Conservation (phyloP, 768 basidiomycete species). For the Pleurotus giganteus region DNA sequence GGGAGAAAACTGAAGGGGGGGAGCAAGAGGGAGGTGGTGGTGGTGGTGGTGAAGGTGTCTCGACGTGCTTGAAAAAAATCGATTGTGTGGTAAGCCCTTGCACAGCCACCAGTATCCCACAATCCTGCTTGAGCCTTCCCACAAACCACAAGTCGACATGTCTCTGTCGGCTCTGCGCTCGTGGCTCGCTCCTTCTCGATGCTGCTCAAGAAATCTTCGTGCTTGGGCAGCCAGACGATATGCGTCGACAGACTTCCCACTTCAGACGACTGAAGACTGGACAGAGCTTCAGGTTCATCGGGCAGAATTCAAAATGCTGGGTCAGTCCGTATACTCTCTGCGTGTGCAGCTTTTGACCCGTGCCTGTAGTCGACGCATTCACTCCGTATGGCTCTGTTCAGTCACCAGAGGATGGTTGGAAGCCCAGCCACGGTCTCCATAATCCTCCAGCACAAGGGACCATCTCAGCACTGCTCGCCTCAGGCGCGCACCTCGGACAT, state of each 20-base stretch:
- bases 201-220: conserved; percentile 22
- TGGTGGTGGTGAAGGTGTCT: conserved; percentile 32
- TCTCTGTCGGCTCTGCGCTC: conserved; percentile 26
- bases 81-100: conserved; percentile 53
- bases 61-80: conserved; percentile 41
- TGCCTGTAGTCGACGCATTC: conserved; percentile 54
- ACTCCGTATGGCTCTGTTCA: conserved; percentile 77
- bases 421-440: conserved; percentile 69
- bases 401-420: conserved; percentile 63
- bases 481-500: conserved; percentile 95
- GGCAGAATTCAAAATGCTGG: conserved; percentile 51
- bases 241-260: conserved; percentile 25
- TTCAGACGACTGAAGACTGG: conserved; percentile 61
- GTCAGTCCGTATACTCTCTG: conserved; percentile 32
- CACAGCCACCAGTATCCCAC: conserved; percentile 39
- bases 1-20: conserved; percentile 28
- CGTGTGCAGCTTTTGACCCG: conserved; percentile 16
- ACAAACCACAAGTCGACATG: conserved; percentile 32
- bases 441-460: conserved; percentile 62
- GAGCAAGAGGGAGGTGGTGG: conserved; percentile 28
- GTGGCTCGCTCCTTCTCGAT: conserved; percentile 33
- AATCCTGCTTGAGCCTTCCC: conserved; percentile 4
- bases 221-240: conserved; percentile 15
- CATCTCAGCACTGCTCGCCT: conserved; percentile 85
- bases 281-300: conserved; percentile 56